These are phyloP conservation scores for Phaeophleospora eucalypticola DNA, from an alignment of 2,329 filamentous ascomycete genomes.

Conservation along the genomic window DNA sequence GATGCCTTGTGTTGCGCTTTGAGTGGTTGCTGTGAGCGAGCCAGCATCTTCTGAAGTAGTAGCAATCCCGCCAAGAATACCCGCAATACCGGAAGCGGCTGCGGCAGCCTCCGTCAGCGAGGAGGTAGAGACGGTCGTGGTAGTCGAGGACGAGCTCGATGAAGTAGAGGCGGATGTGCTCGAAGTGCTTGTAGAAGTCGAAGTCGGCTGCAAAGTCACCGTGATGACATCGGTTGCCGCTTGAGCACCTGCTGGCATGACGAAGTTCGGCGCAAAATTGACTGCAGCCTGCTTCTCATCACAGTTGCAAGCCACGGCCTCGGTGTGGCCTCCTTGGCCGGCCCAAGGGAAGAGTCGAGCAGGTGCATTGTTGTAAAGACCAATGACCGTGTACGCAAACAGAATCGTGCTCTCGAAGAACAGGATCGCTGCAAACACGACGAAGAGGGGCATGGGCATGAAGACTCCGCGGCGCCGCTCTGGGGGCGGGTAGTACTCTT, in stretches of 20 bases:
- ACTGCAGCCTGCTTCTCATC: conserved; percentile 21
- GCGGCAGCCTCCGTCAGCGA: conserved; percentile 10
- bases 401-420: conserved; percentile 34
- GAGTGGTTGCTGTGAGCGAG: conserved; percentile 12
- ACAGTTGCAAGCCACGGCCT: conserved; percentile 16
- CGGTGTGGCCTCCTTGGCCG: conserved; percentile 7
- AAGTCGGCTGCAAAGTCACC: neutral
- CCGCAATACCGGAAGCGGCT: conserved; percentile 19
- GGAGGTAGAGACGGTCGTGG: conserved; percentile 7
- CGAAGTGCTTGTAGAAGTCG: conserved; percentile 5
- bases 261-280: conserved; percentile 34
- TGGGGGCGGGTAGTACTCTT: conserved; percentile 25
- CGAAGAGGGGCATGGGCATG: conserved; percentile 31
- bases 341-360: conserved; percentile 24
- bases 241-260: conserved; percentile 21
- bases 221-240: conserved; percentile 10
- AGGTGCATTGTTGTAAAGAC: conserved; percentile 35
- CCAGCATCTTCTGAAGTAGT: conserved; percentile 4
- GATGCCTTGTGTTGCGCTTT: conserved; percentile 14
- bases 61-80: conserved; percentile 14
- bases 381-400: conserved; percentile 37
- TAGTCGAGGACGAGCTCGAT: conserved; percentile 4
- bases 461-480: conserved; percentile 29
- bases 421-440: conserved; percentile 31
- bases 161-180: conserved; percentile 7